Evolutionary conservation across 352 stramenopile genomes (phyloP).

Genomic region (Pythium oligandrum): DNA sequence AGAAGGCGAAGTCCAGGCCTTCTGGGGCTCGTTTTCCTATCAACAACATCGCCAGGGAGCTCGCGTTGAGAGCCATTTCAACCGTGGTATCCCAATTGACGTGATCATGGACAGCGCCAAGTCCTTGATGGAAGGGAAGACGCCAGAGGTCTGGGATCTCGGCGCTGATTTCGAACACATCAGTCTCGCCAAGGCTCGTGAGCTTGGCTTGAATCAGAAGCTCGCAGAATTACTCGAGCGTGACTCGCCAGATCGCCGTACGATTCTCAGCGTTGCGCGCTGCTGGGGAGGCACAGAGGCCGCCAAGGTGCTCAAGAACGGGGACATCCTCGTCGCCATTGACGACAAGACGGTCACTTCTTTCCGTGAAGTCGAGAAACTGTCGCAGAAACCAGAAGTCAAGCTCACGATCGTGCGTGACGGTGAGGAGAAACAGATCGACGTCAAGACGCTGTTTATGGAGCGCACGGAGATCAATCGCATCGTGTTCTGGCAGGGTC

Average conservation of each 20-base stretch:
- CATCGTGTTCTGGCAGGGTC: conserved; percentile 89
- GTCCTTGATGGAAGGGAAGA: conserved; percentile 60
- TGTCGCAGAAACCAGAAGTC: conserved; percentile 72
- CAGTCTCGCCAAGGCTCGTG: conserved; percentile 84
- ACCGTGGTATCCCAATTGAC: conserved; percentile 80
- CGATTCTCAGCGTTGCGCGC: conserved; percentile 75
- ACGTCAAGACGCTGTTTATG: conserved; percentile 77
- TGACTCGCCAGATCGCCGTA: conserved; percentile 58
- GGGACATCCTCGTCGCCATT: conserved; percentile 84
- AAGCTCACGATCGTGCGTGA: conserved; percentile 85
- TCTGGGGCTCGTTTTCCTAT: conserved; percentile 87
- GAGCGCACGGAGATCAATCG: conserved; percentile 86
- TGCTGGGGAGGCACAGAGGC: conserved; percentile 75
- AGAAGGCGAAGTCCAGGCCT: conserved; percentile 66
- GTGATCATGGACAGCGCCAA: conserved; percentile 86
- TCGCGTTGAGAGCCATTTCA: conserved; percentile 86
- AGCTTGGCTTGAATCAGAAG: conserved; percentile 79
- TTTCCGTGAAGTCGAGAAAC: conserved; percentile 83
- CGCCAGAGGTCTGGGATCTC: conserved; percentile 73
- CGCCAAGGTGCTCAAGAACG: conserved; percentile 63
- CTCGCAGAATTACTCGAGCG: conserved; percentile 74
- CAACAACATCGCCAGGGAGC: conserved; percentile 68
- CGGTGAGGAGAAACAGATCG: conserved; percentile 55
- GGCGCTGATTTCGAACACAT: conserved; percentile 86
- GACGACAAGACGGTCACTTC: conserved; percentile 80